Evolutionary conservation across 2,329 filamentous ascomycete genomes (phyloP).

Genomic region (Colletotrichum scovillei): DNA sequence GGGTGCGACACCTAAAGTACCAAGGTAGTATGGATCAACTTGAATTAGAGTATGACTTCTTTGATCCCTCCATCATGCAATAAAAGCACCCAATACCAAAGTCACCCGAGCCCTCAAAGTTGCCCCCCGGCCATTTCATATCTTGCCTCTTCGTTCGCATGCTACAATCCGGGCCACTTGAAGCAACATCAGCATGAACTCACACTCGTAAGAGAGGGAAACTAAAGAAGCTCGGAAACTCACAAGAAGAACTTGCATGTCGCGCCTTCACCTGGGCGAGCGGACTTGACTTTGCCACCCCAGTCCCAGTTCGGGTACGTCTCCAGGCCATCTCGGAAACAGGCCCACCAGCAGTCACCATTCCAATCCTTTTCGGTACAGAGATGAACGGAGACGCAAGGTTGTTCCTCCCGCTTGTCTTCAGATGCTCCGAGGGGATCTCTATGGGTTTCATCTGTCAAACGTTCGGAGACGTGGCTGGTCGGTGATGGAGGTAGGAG

Average conservation of each 20-base stretch:
- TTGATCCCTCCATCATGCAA: neutral
- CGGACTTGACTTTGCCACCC: neutral
- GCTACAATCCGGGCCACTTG: neutral
- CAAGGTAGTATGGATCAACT: neutral
- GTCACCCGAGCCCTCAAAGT: neutral
- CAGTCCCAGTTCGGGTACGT: neutral
- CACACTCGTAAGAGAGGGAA: neutral
- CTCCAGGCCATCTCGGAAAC: neutral
- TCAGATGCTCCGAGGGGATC: neutral
- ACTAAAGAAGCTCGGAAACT: neutral
- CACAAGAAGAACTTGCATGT: constrained; percentile 11
- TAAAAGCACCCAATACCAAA: neutral
- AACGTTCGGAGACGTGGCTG: neutral
- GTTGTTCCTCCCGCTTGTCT: neutral
- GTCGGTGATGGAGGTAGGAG: neutral
- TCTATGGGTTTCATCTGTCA: neutral
- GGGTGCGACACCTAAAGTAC: neutral
- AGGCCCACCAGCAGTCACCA: constrained; percentile 3
- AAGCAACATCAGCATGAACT: neutral
- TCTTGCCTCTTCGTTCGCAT: neutral
- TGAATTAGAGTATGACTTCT: neutral
- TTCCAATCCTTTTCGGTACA: neutral
- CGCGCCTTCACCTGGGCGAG: neutral
- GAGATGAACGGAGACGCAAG: neutral
- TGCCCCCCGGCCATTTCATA: neutral